Conservation (phyloP, 2,329 filamentous ascomycete genomes). For the Aspergillus novofumigatus region DNA sequence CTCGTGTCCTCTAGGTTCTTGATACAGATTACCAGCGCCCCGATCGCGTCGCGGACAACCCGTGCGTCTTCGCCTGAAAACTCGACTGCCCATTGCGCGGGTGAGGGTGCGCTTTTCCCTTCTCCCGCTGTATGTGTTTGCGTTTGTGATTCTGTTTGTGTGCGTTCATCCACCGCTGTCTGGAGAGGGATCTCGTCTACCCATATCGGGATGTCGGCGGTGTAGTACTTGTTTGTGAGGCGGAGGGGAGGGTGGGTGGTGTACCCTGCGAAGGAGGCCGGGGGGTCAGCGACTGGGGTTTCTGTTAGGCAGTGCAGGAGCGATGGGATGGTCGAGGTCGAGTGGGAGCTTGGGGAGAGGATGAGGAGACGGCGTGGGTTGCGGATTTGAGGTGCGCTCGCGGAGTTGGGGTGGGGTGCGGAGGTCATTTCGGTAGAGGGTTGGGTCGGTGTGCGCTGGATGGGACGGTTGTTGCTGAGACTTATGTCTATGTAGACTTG, state of each 20-base stretch:
- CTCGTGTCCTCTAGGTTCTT: conserved; percentile 20
- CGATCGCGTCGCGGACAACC: conserved; percentile 44
- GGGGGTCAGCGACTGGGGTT: conserved; percentile 19
- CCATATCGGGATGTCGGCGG: conserved; percentile 43
- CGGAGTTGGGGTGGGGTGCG: neutral
- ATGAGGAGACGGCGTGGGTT: conserved; percentile 42
- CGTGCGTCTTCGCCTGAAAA: conserved; percentile 40
- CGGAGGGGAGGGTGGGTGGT: conserved; percentile 42
- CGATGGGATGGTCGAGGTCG: conserved; percentile 32
- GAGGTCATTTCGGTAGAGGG: conserved; percentile 1
- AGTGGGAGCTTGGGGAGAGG: conserved; percentile 35
- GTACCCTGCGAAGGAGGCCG: conserved; percentile 42
- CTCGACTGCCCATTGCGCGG: conserved; percentile 35
- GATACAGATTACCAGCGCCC: conserved; percentile 39
- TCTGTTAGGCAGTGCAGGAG: conserved; percentile 37
- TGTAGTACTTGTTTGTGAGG: conserved; percentile 43
- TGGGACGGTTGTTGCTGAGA: neutral
- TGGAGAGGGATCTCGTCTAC: conserved; percentile 42
- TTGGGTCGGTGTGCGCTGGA: neutral
- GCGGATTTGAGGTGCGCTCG: conserved; percentile 22
- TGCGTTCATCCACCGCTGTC: neutral
- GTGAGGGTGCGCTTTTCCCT: conserved; percentile 7
- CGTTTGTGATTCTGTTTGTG: neutral
- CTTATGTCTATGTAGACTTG: neutral
- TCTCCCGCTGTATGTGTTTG: conserved; percentile 1